Evolutionary conservation across 2,329 filamentous ascomycete genomes (phyloP).

Genomic region (Tolypocladium cylindrosporum): DNA sequence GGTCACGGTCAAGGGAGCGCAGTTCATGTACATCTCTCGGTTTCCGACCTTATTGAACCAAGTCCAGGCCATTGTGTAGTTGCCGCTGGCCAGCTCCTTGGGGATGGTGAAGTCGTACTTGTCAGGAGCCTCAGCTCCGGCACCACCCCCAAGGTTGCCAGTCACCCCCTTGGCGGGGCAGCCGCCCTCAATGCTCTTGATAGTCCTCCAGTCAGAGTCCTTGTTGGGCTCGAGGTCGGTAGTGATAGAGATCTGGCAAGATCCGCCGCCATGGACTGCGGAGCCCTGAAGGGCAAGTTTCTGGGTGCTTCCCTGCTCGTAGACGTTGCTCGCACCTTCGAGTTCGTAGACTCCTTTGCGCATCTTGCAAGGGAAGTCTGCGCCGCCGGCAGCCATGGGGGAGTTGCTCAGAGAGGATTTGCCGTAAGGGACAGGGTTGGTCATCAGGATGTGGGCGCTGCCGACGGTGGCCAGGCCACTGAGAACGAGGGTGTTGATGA

Average conservation of each 20-base stretch:
- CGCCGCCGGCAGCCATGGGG: conserved; percentile 51
- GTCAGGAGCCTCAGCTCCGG: conserved; percentile 35
- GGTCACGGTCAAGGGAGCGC: conserved; percentile 62
- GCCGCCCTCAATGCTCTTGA: conserved; percentile 78
- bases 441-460: conserved; percentile 70
- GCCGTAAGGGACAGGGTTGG: conserved; percentile 53
- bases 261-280: conserved; percentile 82
- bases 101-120: conserved; percentile 66
- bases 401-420: conserved; percentile 37
- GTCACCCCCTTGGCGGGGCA: conserved; percentile 54
- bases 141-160: conserved; percentile 47
- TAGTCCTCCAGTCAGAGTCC: conserved; percentile 71
- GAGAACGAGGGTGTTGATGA: conserved; percentile 36
- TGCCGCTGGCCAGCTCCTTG: conserved; percentile 57
- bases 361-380: conserved; percentile 77
- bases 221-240: conserved; percentile 62
- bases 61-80: conserved; percentile 80
- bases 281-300: conserved; percentile 56
- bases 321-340: conserved; percentile 42
- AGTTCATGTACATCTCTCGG: conserved; percentile 98
- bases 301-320: conserved; percentile 32
- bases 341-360: conserved; percentile 34
- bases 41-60: conserved; percentile 94
- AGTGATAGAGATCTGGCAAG: conserved; percentile 81
- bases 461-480: conserved; percentile 49